Base-by-base conservation (phyloP, 108 stramenopile genomes). In the Skeletonema marinoi region DNA sequence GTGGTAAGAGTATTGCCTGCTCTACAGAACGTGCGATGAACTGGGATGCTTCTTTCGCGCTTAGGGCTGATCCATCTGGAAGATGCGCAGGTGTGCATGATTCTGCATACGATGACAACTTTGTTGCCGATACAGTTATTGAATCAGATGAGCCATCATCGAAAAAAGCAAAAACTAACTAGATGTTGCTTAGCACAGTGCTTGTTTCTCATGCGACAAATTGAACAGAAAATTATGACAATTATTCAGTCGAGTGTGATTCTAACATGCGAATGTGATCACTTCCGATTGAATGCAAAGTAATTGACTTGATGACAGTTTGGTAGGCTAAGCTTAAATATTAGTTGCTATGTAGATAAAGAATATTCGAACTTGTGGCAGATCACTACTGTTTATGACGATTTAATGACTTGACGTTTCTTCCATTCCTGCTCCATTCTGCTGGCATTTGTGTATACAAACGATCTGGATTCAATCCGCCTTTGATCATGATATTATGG, bases 1-100 rank as follows among this genome's bases (percentile, higher is more conserved):
- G 96, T 73, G 98, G 98, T 35, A 97, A 97, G 80, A 94, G 93
- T 39, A 99, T 99, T 78, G 98, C 98, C 6, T 99, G 98, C 85
- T 97, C 97, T 9, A 99, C 98, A 31, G 97, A 98, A 70, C 92
- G 98, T 70, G 98, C 98, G 59, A 95, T 99, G 86, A 85, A 83
- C 35, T 99, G 98, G 98, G 98, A 99, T 82, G 97, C 72, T 36
- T 82, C 90, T 17, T 96, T 95, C 71, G 81, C 71, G 60, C 31
- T 42, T 59, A 89, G 98, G 65, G 97, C 97, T 0, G 98, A 98
- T 86, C 96, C 96, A 42, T 93, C 92, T 73, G 98, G 98, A n/a
- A 95, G 98, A 65, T 82, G 96, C 41, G 97, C 97, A 13, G 98
- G 97, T n/a, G 97, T 98, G 13, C 98, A 98, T 83, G 90, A 94